Conservation (phyloP, 2,329 filamentous ascomycete genomes). For the Neoscytalidium dimidiatum region DNA sequence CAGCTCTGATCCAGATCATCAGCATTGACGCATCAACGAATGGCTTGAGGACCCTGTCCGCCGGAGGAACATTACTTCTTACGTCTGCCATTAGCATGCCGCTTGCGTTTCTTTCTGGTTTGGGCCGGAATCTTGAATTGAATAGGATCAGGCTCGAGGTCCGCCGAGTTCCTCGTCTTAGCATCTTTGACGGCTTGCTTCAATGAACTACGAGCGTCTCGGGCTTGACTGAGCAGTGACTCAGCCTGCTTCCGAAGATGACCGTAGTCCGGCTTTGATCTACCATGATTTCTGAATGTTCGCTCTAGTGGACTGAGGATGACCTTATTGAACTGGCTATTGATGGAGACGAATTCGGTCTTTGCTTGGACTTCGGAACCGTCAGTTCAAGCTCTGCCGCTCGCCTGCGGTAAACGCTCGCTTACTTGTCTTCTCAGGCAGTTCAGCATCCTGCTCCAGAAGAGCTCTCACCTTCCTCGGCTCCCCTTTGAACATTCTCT, state of each 20-base stretch:
- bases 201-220: neutral
- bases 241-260: conserved; percentile 8
- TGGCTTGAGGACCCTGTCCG: neutral
- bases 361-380: neutral
- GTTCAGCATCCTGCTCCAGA: neutral
- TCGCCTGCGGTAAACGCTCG: neutral
- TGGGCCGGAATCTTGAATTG: neutral
- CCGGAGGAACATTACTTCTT: neutral
- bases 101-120: neutral
- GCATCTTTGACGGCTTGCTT: conserved; percentile 6
- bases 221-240: neutral
- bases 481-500: neutral
- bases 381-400: neutral
- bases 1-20: neutral
- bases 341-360: conserved; percentile 12
- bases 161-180: neutral
- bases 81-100: neutral
- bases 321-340: conserved; percentile 7
- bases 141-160: neutral
- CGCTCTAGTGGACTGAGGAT: conserved; percentile 1
- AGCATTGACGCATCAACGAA: neutral
- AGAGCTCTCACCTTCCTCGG: neutral
- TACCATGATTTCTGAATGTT: neutral
- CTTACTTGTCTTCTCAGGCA: neutral
- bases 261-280: conserved; percentile 5